phyloP scores from a whole-genome alignment of 805 yeast genomes.

The Wickerhamiella spandovensis region DNA sequence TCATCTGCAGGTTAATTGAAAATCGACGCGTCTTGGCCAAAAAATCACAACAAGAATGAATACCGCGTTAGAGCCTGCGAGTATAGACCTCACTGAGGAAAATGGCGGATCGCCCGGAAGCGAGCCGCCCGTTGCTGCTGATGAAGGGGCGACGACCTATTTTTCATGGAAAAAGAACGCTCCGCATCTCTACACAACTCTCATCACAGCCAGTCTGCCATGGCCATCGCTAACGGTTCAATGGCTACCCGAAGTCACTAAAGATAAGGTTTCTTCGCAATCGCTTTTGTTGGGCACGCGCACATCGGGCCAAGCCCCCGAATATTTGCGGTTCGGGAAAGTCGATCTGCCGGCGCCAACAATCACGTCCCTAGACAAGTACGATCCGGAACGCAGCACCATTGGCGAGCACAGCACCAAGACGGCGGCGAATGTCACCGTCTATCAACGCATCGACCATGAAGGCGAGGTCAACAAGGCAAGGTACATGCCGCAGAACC shows the following conservation, averaged over 20 bases:
- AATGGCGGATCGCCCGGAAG: too few relatives aligned
- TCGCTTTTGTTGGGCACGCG: conserved; percentile 49
- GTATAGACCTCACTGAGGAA: too few relatives aligned
- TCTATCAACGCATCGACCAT: conserved; percentile 50
- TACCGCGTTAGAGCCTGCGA: too few relatives aligned
- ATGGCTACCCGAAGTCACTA: conserved; percentile 45
- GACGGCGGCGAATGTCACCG: conserved; percentile 27
- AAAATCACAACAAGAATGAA: too few relatives aligned
- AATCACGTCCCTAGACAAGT: conserved; percentile 21
- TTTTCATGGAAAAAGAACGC: conserved; percentile 50
- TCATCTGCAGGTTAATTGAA: not conserved
- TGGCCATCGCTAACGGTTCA: conserved; percentile 55
- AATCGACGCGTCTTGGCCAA: too few relatives aligned
- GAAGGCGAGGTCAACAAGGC: conserved; percentile 62
- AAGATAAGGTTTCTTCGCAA: conserved; percentile 14
- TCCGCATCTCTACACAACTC: conserved; percentile 39
- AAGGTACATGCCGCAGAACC: conserved; percentile 71
- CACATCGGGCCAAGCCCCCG: conserved; percentile 45
- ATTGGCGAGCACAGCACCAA: conserved; percentile 21
- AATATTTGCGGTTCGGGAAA: conserved; percentile 31
- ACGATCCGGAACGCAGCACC: conserved; percentile 26
- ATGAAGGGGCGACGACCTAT: conserved; percentile 13
- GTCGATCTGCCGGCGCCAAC: conserved; percentile 21
- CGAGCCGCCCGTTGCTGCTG: too few relatives aligned
- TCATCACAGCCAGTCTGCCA: conserved; percentile 39